Evolutionary conservation across 768 basidiomycete species (phyloP), one percentile per base, ranked within the genome.

Genomic region (Kwoniella sp.): DNA sequence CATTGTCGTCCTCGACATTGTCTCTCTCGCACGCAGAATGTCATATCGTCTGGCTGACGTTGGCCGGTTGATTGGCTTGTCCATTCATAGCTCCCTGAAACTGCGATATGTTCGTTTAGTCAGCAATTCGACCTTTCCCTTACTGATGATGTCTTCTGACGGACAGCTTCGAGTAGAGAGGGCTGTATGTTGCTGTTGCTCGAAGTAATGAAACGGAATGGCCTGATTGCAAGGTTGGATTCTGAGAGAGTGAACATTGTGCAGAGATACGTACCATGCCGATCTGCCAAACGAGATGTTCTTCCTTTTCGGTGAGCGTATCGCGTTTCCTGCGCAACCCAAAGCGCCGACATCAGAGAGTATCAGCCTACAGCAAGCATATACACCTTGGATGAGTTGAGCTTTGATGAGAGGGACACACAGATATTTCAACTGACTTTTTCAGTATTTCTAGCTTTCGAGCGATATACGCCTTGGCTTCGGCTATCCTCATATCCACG

Each of bases 201-300:
- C n/a, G n/a, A 53, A n/a, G 23, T 13, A 54, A 26, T 13, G 7
- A 7, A 9, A 54, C 52, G 29, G 20, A 23, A 25, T 23, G 9
- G 15, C 23, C 52, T 17, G 25, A 9, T 9, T 54, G 25, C 8
- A 17, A 13, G 15, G 52, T 5, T 37, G 34, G 34, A 37, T 13
- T 37, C 7, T 7, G 13, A 7, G 7, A 13, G 34, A 13, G 7
- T 7, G 34, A 37, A 23, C 30, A n/a, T 11, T 17, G 30, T 20
- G 12, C 9, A 11, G 26, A 1, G 8, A 22, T 0, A 68, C 72
- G 57, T 20, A 71, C 72, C 54, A 71, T 69, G 22, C 62, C 66
- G 25, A 73, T 65, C 58, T 73, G 69, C 72, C 72, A 73, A 8
- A 64, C 60, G 20, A 70, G 31, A 20, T 67, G 50, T 12, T 56